phyloP scores from a whole-genome alignment of 352 stramenopile genomes.

The Lagenidium giganteum region DNA sequence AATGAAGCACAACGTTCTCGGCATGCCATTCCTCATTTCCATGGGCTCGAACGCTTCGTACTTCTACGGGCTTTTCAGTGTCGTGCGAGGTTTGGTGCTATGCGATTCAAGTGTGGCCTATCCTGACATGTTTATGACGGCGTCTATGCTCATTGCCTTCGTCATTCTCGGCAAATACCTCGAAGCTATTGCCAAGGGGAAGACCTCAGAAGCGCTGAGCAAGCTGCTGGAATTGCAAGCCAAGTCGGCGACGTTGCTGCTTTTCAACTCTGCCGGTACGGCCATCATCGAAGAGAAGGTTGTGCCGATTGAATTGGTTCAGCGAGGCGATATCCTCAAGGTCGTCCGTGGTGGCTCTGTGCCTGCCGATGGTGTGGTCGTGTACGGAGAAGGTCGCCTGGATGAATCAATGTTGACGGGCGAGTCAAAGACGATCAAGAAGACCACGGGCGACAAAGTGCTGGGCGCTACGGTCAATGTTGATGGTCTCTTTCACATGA shows the following conservation, averaged over 20 bases:
- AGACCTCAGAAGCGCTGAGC: slow-evolving; percentile 93
- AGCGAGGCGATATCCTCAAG: slow-evolving; percentile 91
- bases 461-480: slow-evolving; percentile 92
- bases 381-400: slow-evolving; percentile 86
- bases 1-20: slow-evolving; percentile 84
- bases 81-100: slow-evolving; percentile 65
- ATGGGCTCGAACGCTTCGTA: slow-evolving; percentile 96
- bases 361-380: slow-evolving; percentile 90
- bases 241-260: slow-evolving; percentile 92
- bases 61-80: slow-evolving; percentile 91
- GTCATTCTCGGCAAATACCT: slow-evolving; percentile 98
- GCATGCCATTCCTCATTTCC: slow-evolving; percentile 97
- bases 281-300: slow-evolving; percentile 65
- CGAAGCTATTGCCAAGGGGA: slow-evolving; percentile 90
- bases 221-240: slow-evolving; percentile 96
- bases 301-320: slow-evolving; percentile 85
- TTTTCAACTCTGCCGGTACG: slow-evolving; percentile 53
- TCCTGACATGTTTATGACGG: slow-evolving; percentile 96
- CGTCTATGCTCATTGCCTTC: slow-evolving; percentile 97
- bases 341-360: slow-evolving; percentile 90
- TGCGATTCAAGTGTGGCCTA: slow-evolving; percentile 62
- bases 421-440: slow-evolving; percentile 93
- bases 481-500: slow-evolving; percentile 89
- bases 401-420: slow-evolving; percentile 96
- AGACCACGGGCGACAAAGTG: slow-evolving; percentile 79